Percentiles rank a stretch among this genome's conserved stretches.
phyloP scores from a whole-genome alignment of 345 rosid genomes.

The Euphorbia tirucalli region DNA sequence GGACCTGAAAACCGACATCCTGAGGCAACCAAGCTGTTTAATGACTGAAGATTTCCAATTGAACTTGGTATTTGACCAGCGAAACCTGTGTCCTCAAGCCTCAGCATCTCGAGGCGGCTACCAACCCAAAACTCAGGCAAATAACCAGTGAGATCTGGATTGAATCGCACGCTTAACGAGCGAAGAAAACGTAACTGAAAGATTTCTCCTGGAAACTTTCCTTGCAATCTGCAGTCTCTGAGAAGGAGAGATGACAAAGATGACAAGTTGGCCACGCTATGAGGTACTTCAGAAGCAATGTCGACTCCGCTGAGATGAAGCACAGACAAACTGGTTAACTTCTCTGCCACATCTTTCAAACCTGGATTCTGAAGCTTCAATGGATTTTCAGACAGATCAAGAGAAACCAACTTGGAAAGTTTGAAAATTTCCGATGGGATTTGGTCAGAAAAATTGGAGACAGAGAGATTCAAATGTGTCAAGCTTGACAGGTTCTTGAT shows the following conservation, averaged over 20 bases:
- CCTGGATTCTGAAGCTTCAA: neutral
- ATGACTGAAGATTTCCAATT: constrained; percentile 13
- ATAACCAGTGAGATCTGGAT: neutral
- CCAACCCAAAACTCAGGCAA: constrained; percentile 13
- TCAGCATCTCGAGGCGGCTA: neutral
- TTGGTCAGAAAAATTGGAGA: neutral
- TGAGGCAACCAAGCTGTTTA: neutral
- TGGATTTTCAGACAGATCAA: constrained; percentile 1
- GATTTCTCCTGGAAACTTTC: neutral
- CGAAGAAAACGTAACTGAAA: neutral
- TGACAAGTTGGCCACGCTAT: neutral
- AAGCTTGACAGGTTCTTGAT: neutral
- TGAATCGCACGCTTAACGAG: neutral
- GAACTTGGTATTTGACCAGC: constrained; percentile 16
- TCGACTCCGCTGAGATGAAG: neutral
- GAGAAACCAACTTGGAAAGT: neutral
- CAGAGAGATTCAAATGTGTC: neutral
- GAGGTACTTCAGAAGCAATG: neutral
- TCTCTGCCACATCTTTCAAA: neutral
- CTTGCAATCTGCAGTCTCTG: neutral
- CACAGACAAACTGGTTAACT: neutral
- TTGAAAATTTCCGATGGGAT: neutral
- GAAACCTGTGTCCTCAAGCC: constrained; percentile 3
- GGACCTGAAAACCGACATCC: constrained; percentile 13
- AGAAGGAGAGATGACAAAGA: neutral